Conservation (phyloP, 192 early-diverging fungal species). For the Podila epigama region DNA sequence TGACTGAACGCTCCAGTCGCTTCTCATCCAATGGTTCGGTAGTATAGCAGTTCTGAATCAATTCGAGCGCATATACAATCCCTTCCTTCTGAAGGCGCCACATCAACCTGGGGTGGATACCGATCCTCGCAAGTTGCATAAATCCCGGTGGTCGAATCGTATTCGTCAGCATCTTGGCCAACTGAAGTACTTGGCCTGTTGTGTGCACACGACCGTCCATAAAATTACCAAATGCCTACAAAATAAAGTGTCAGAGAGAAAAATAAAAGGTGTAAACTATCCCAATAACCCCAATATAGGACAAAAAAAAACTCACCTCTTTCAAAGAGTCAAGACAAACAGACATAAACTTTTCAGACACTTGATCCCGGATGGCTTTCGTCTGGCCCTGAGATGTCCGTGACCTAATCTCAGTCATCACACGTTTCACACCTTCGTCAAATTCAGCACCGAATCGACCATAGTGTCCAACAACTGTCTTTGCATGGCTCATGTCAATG, state of each 20-base stretch:
- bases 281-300: neutral
- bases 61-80: conserved; percentile 34
- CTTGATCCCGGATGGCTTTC: conserved; percentile 6
- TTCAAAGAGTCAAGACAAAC: conserved; percentile 52
- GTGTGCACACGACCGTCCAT: conserved; percentile 22
- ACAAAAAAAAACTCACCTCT: conserved; percentile 35
- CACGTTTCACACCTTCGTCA: conserved; percentile 54
- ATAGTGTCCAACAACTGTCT: conserved; percentile 41
- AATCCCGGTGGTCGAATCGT: conserved; percentile 33
- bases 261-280: neutral
- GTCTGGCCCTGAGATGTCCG: conserved; percentile 17
- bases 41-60: conserved; percentile 24
- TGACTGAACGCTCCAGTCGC: conserved; percentile 21
- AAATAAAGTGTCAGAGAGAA: no score
- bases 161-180: conserved; percentile 45
- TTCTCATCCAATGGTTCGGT: conserved; percentile 7
- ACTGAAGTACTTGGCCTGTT: conserved; percentile 39
- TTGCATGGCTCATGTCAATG: conserved; percentile 45
- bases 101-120: conserved; percentile 14
- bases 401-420: conserved; percentile 51
- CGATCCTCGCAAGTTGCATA: conserved; percentile 20
- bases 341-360: conserved; percentile 31
- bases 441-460: conserved; percentile 48
- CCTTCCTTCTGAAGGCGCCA: conserved; percentile 53
- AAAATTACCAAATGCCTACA: conserved; percentile 37